phyloP scores from a whole-genome alignment of 768 basidiomycete genomes.

The Mycena filopes region DNA sequence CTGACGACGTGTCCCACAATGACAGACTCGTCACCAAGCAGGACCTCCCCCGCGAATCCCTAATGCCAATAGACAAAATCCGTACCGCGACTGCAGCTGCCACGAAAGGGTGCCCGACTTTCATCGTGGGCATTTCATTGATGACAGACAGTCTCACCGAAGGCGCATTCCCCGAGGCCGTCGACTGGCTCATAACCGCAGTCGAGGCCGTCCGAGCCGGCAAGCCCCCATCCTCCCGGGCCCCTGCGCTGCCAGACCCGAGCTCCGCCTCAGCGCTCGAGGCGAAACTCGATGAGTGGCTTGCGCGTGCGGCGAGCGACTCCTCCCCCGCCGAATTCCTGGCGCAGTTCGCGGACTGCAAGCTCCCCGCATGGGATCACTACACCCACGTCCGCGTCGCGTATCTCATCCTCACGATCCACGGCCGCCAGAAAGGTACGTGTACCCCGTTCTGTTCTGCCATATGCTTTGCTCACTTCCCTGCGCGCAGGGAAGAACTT shows the following conservation, averaged over 20 bases:
- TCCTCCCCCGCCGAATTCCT: slow-evolving; percentile 47
- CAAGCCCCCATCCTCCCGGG: not conserved
- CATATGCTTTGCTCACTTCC: slow-evolving; percentile 2
- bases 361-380: slow-evolving; percentile 58
- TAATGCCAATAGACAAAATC: slow-evolving; percentile 61
- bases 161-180: slow-evolving; percentile 48
- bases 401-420: slow-evolving; percentile 50
- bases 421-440: slow-evolving; percentile 55
- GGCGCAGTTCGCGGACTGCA: slow-evolving; percentile 44
- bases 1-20: not conserved
- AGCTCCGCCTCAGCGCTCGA: slow-evolving; percentile 40
- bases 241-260: slow-evolving; percentile 17
- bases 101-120: slow-evolving; percentile 41
- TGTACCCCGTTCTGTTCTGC: not conserved
- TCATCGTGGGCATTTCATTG: slow-evolving; percentile 42
- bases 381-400: slow-evolving; percentile 60
- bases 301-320: slow-evolving; percentile 44
- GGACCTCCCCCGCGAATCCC: slow-evolving; percentile 57
- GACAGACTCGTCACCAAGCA: slow-evolving; percentile 69
- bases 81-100: slow-evolving; percentile 42
- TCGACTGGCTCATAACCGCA: slow-evolving; percentile 50
- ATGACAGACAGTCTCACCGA: slow-evolving; percentile 33
- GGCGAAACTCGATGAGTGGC: slow-evolving; percentile 50
- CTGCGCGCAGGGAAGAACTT: slow-evolving; percentile 52
- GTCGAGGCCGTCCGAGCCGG: slow-evolving; percentile 40